Evolutionary conservation across 768 basidiomycete species (phyloP).

Genomic region (Suillus fuscotomentosus): DNA sequence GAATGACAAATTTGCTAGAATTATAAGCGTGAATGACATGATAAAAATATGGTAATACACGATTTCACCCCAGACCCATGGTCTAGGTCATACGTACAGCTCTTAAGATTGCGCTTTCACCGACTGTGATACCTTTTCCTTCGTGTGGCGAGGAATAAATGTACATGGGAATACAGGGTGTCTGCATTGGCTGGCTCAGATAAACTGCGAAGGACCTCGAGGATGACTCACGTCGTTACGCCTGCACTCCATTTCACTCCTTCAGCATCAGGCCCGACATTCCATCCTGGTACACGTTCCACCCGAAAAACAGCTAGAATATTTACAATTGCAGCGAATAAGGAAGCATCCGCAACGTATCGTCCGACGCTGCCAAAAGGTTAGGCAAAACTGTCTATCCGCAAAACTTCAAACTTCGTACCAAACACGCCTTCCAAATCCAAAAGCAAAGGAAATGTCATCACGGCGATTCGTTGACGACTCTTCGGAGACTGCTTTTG

Average conservation of each 20-base stretch:
- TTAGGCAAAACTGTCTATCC: not conserved
- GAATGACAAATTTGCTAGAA: too few species aligned
- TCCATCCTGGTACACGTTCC: conserved; percentile 14
- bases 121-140: not conserved
- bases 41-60: too few species aligned
- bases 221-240: conserved; percentile 19
- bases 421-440: conserved; percentile 43
- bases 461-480: conserved; percentile 1
- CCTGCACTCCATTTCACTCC: conserved; percentile 21
- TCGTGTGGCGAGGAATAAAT: conserved; percentile 1
- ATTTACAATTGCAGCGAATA: conserved; percentile 28
- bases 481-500: not conserved
- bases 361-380: conserved; percentile 37
- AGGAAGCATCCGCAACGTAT: conserved; percentile 38
- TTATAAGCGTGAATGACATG: too few species aligned
- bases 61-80: not conserved
- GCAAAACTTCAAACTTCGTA: not conserved
- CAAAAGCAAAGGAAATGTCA: conserved; percentile 22
- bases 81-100: not conserved
- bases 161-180: conserved; percentile 9
- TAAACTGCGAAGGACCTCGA: not conserved
- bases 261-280: conserved; percentile 17
- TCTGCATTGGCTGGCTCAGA: not conserved
- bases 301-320: conserved; percentile 18
- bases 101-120: not conserved